Percentiles rank a stretch among this genome's conserved stretches.
These are phyloP conservation scores for Acacia acuminata DNA, from an alignment of 306 rosid genomes.

Conservation along the genomic window DNA sequence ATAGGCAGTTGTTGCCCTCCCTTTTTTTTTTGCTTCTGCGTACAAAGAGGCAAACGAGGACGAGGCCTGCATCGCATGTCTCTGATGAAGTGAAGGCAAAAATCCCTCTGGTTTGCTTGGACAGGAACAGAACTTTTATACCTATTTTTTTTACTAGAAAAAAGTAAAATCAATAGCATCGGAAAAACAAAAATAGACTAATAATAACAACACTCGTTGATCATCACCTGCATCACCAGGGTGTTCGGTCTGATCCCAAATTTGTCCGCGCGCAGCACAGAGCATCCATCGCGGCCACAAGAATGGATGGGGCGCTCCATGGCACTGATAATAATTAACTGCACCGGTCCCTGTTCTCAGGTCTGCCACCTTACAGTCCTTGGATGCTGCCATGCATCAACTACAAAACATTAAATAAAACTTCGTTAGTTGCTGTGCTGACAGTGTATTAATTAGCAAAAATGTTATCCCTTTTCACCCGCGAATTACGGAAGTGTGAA, in stretches of 20 bases:
- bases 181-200: background rate
- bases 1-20: background rate
- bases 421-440: background rate
- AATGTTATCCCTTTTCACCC: background rate
- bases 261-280: too few species aligned
- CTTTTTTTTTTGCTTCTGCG: too few species aligned
- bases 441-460: too few species aligned
- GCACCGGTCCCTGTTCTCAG: background rate
- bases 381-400: background rate
- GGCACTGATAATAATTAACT: background rate
- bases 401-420: background rate
- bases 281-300: too few species aligned
- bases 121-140: too few species aligned
- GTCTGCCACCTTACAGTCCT: background rate
- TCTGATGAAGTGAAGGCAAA: too few species aligned
- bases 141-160: too few species aligned
- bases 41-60: too few species aligned
- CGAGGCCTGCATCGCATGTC: too few species aligned
- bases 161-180: background rate
- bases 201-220: background rate
- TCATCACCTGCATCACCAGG: background rate
- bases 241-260: background rate
- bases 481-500: background rate
- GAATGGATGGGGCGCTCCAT: too few species aligned
- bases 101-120: too few species aligned